A percentile compares a stretch with the other conserved stretches of the same genome.
Conservation (phyloP, 2,329 filamentous ascomycete species). For the Sarocladium strictum region DNA sequence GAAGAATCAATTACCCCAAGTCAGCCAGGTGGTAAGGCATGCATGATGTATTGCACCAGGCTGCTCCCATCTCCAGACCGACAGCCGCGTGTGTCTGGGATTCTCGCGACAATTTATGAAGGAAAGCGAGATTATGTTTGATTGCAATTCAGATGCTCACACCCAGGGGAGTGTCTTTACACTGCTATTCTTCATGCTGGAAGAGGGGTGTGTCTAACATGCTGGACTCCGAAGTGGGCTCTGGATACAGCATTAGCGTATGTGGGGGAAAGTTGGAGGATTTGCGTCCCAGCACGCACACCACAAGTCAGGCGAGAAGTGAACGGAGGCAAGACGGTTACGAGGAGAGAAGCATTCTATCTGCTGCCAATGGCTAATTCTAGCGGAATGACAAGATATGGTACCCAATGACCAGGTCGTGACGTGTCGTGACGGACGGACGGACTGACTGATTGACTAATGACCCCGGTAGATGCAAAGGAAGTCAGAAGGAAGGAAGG, state of each 20-base stretch:
- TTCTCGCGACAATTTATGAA: neutral
- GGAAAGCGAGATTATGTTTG: conserved; percentile 1
- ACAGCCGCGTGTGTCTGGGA: neutral
- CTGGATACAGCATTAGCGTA: conserved; percentile 3
- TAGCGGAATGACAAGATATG: too few relatives aligned
- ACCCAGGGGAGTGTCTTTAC: neutral
- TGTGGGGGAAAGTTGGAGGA: neutral
- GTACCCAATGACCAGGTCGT: too few relatives aligned
- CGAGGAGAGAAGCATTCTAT: too few relatives aligned
- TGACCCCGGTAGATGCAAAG: neutral
- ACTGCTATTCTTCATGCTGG: too few relatives aligned
- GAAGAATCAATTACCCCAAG: too few relatives aligned
- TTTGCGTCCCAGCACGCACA: neutral
- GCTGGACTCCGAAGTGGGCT: too few relatives aligned
- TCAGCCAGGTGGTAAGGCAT: neutral
- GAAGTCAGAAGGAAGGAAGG: neutral
- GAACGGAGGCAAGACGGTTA: neutral
- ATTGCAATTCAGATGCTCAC: neutral
- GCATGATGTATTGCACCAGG: neutral
- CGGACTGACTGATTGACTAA: neutral
- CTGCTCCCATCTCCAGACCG: neutral
- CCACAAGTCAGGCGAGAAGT: neutral
- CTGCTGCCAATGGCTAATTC: too few relatives aligned
- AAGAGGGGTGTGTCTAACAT: neutral
- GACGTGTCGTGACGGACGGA: too few relatives aligned